Evolutionary conservation across 495 filamentous ascomycete genomes (phyloP).

Genomic region (Pseudoneurospora amorphoporcata): DNA sequence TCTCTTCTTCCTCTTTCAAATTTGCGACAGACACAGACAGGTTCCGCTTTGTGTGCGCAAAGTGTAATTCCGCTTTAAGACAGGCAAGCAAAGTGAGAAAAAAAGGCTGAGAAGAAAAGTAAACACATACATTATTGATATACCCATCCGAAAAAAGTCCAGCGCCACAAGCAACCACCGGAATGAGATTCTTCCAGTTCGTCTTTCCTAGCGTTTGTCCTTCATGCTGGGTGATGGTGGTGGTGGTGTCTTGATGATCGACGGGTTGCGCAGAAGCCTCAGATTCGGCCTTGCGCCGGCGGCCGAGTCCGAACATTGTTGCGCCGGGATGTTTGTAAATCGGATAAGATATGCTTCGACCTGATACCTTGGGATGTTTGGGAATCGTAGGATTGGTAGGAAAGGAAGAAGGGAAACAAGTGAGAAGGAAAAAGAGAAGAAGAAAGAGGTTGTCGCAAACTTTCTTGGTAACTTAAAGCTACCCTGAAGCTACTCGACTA

Average conservation of each 20-base stretch:
- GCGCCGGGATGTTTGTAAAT: not conserved
- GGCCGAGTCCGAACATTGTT: not conserved
- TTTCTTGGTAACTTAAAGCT: not conserved
- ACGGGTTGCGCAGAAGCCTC: not conserved
- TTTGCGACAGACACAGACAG: not conserved
- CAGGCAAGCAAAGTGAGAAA: not conserved
- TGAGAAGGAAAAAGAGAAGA: not conserved
- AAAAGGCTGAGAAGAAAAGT: not conserved
- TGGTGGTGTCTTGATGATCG: not conserved
- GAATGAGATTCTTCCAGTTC: conserved; percentile 21
- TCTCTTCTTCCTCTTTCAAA: too few relatives aligned
- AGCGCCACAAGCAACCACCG: conserved; percentile 71
- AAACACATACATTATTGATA: conserved; percentile 55
- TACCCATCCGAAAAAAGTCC: conserved; percentile 89
- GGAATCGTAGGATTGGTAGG: not conserved
- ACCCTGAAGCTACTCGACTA: not conserved
- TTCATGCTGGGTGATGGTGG: too few relatives aligned
- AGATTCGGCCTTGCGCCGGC: not conserved
- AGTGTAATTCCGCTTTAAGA: not conserved
- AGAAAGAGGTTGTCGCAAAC: not conserved
- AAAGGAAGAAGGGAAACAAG: not conserved
- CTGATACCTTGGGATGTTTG: not conserved
- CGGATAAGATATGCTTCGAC: not conserved
- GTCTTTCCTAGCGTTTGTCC: not conserved
- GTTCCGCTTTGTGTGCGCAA: not conserved